Base-by-base conservation (phyloP, 2,329 filamentous ascomycete genomes). In the Cercospora brassicicola region DNA sequence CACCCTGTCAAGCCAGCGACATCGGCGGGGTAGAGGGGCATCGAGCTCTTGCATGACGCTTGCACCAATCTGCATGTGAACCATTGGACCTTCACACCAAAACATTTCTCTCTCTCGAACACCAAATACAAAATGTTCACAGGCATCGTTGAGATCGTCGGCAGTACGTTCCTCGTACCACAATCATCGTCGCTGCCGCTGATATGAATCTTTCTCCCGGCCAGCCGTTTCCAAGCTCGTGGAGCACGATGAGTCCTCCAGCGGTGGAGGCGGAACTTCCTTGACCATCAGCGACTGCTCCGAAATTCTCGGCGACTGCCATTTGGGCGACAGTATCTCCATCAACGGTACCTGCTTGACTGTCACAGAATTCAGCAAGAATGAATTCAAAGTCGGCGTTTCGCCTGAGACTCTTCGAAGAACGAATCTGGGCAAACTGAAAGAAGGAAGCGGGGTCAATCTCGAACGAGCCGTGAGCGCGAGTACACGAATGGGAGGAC, bases 341-440 rank as follows among this genome's bases (percentile, higher is more conserved):
- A 87, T 99, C 79, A 99, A 99, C 82, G 95, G 95, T 82, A 94
- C 93, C 76, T 99, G 95, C 80, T 88, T 99, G 62, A 99, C 95
- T 11, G 91, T 98, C 65, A 97, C 90, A n/a, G 83, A 85, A 68
- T 90, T 93, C 79, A 83, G 83, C 72, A 80, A 80, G 65, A 75
- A 80, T 61, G 81, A 80, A 72, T 99, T 99, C 88, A 94, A 92
- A 76, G 93, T 98, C 73, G 94, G 95, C 77, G 90, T 97, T 72
- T 93, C 95, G 8, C 95, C 95, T 67, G 95, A 99, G 83, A 99
- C 95, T 15, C 89, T 99, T 65, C 93, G 95, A 67, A 89, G 96
- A 67, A 99, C 96, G 68, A 96, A 98, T 82, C 88, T 99, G n/a
- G 94, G 94, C 70, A 84, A 84, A 20, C 85, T 99, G 63, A 81